Evolutionary conservation across 768 basidiomycete genomes (phyloP), one percentile per base, ranked within the genome.

Genomic region (Chalciporus pseudorubinellus): DNA sequence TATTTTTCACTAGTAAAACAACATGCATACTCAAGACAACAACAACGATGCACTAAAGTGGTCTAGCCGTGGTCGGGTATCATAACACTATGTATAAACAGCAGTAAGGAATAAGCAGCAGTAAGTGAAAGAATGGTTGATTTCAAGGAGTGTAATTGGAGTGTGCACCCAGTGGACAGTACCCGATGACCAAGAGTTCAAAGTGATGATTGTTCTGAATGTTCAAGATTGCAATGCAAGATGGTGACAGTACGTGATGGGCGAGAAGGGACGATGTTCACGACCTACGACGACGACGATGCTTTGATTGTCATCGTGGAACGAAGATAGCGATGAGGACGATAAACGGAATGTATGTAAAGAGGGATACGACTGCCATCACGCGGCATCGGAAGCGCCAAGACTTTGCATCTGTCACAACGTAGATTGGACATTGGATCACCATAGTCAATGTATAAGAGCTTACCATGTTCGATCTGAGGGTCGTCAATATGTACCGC

Each of bases 331-430:
- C 84, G 58, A 89, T 73, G 52, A 86, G 79, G 57, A 87, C 72
- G 65, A 91, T 84, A 67, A 91, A 88, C 13, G 89, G 89, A 55
- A 89, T 73, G 67, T 91, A 91, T 19, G 87, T 89, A 65, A 89
- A 63, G 33, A 89, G 57, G 36, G 87, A 87, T 39, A 89, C 66
- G 34, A 65, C 74, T 29, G 81, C 72, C 86, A 89, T 84, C 56
- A 87, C 70, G 39, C 89, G 85, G 72, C 87, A 90, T 45, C 89
- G 82, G 50, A 72, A 73, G 46, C 88, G 81, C 89, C 89, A 91
- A 31, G 80, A 77, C 60, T 74, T 78, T 10, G 87, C 85, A 65
- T 91, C 89, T 90, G 56, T 33, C 36, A 29, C 43, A 52, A 39
- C 53, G 40, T 26, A 10, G 11, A 33, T 62, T 44, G 46, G 53